Conservation (phyloP, 75 land plant genomes). For the Cryptomeria japonica region DNA sequence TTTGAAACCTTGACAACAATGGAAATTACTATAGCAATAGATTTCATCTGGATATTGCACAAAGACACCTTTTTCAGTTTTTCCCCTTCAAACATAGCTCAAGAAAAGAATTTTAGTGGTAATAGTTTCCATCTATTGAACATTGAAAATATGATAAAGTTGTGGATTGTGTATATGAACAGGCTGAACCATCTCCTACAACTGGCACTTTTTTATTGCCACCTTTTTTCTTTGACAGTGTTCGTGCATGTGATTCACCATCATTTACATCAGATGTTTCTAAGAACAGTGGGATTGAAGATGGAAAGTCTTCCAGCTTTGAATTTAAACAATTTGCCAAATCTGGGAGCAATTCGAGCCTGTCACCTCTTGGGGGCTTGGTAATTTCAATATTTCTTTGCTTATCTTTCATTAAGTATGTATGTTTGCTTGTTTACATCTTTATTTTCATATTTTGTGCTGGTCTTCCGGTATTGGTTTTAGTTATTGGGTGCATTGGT, state of each 20-base stretch:
- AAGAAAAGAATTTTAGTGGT: neutral
- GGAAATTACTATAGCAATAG: neutral
- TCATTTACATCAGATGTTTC: conserved; percentile 20
- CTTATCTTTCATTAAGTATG: neutral
- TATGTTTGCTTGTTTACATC: neutral
- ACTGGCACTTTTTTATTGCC: conserved; percentile 58
- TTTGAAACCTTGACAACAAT: neutral
- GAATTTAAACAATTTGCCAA: conserved; percentile 35
- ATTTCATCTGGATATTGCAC: neutral
- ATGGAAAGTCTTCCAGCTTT: conserved; percentile 26
- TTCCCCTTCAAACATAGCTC: neutral
- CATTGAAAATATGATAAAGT: neutral
- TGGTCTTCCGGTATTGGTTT: neutral
- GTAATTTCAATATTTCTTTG: conserved; percentile 18
- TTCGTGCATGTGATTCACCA: conserved; percentile 10
- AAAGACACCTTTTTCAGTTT: neutral
- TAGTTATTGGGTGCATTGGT: neutral
- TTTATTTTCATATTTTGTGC: neutral
- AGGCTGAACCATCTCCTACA: conserved; percentile 87
- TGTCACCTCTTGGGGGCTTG: conserved; percentile 14
- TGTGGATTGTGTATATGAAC: conserved; percentile 12
- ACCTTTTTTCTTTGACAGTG: conserved; percentile 20
- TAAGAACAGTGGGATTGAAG: conserved; percentile 18
- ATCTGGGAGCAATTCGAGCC: conserved; percentile 17
- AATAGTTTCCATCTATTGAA: neutral